Conservation (phyloP, 169 alveolate genomes). For the Eimeria praecox region DNA sequence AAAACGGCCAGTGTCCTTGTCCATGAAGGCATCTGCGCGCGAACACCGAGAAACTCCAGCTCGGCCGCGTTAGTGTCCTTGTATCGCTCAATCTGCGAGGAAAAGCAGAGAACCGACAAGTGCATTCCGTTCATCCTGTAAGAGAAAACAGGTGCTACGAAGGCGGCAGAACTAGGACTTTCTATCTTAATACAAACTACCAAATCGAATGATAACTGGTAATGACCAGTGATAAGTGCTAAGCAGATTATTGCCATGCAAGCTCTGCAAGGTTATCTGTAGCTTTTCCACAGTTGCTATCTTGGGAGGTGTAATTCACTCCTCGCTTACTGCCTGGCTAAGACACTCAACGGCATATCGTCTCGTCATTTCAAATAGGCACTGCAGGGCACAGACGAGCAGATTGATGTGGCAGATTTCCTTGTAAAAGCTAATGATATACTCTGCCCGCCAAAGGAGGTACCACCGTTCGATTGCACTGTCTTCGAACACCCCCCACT, state of each 20-base stretch:
- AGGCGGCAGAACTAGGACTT: neutral
- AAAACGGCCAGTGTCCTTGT: neutral
- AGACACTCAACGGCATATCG: conserved; percentile 37
- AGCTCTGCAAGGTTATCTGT: no score
- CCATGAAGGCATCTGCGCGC: conserved; percentile 31
- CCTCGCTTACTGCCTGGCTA: conserved; percentile 44
- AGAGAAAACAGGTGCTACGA: neutral
- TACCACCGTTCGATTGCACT: conserved; percentile 59
- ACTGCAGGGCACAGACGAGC: conserved; percentile 43
- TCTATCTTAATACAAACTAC: neutral
- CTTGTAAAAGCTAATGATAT: conserved; percentile 31
- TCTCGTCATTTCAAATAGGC: conserved; percentile 34
- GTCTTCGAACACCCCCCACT: conserved; percentile 43
- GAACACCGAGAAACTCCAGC: conserved; percentile 24
- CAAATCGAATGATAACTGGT: no score
- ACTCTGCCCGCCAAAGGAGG: conserved; percentile 66
- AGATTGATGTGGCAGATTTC: conserved; percentile 13
- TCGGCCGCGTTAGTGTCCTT: conserved; percentile 10
- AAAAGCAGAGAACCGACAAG: neutral
- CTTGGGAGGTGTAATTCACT: neutral
- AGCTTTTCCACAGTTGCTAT: no score
- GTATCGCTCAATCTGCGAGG: conserved; percentile 5
- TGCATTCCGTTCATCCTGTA: neutral
- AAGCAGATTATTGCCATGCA: no score
- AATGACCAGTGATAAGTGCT: no score